Conservation (phyloP, 768 basidiomycete species). For the Pisolithus marmoratus region DNA sequence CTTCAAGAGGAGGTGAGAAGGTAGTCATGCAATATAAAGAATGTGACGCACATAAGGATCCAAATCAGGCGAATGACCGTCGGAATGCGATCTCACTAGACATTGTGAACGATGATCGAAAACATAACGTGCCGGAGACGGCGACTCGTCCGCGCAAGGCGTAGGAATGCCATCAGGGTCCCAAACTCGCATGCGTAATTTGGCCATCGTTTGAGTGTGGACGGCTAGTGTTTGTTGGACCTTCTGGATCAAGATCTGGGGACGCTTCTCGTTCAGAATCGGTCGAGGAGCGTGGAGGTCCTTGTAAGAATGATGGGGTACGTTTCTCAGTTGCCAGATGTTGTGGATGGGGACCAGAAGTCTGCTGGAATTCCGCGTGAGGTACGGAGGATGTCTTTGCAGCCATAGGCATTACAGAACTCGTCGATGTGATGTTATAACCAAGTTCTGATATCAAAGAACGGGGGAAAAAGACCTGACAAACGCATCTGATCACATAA, state of each 20-base stretch:
- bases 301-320: slow-evolving; percentile 17
- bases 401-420: slow-evolving; percentile 18
- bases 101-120: slow-evolving; percentile 24
- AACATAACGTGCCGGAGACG: slow-evolving; percentile 17
- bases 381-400: slow-evolving; percentile 25
- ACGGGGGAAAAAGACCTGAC: slow-evolving; percentile 82
- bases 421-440: slow-evolving; percentile 35
- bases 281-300: slow-evolving; percentile 14
- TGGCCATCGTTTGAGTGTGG: slow-evolving; percentile 18
- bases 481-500: background rate
- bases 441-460: slow-evolving; percentile 61
- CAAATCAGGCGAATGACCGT: slow-evolving; percentile 18
- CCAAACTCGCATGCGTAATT: slow-evolving; percentile 21
- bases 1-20: slow-evolving; percentile 14
- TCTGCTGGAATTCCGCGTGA: slow-evolving; percentile 17
- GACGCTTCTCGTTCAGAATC: slow-evolving; percentile 26
- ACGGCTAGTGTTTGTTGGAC: slow-evolving; percentile 9
- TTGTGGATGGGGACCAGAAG: slow-evolving; percentile 1
- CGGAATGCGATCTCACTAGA: slow-evolving; percentile 26
- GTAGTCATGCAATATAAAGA: background rate
- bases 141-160: slow-evolving; percentile 2
- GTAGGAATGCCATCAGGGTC: slow-evolving; percentile 8
- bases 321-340: slow-evolving; percentile 20
- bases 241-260: slow-evolving; percentile 37
- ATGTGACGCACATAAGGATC: slow-evolving; percentile 26